Base-by-base conservation (phyloP, 2,329 filamentous ascomycete species). In the Eutypella sp. region DNA sequence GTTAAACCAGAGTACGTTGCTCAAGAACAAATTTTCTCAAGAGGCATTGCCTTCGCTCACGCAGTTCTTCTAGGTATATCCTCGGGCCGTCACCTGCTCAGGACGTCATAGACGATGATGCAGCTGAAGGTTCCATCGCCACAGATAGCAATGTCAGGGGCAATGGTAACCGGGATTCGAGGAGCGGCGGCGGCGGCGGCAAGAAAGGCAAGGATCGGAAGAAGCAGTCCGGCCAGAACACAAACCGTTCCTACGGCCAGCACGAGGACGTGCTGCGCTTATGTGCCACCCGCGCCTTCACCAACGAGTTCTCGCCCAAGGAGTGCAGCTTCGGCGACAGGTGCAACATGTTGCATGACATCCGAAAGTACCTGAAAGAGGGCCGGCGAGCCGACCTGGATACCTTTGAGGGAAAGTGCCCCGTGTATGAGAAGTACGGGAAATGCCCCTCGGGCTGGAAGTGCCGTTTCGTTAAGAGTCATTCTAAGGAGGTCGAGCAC, bases 381-480 rank as follows among this genome's bases (percentile, higher is more conserved):
- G 87, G 90, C 50, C 91, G 92, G 54, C 82, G 89, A 38, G 81
- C 81, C 49, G 89, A 97, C 60, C 74, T 96, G 33, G 76, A 78
- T 5, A 89, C 86, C 0, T 85, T 95, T 58, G 76, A 75, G 36
- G 86, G 88, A 6, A 74, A 85, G 50, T 99, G 93, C 60, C 92
- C 91, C 1, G 78, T 95, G 8, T 96, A 82, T 65, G 84, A 88
- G 54, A 73, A 74, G 15, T 80, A 85, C 52, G 91, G 91, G 11
- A 81, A 75, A 50, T 99, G 93, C 58, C 77, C 80, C 41, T 81
- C 85, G 13, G 93, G 93, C 5, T 99, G 92, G 91, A 95, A 92
- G 64, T 99, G 93, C 64, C 85, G 92, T 19, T 95, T 96, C 61
- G 86, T 89, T 27, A 79, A 79, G 51, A 95, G 89, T 51, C 93